Base-by-base conservation (phyloP, 1,284 basidiomycete genomes). In the Leccinum huronense region DNA sequence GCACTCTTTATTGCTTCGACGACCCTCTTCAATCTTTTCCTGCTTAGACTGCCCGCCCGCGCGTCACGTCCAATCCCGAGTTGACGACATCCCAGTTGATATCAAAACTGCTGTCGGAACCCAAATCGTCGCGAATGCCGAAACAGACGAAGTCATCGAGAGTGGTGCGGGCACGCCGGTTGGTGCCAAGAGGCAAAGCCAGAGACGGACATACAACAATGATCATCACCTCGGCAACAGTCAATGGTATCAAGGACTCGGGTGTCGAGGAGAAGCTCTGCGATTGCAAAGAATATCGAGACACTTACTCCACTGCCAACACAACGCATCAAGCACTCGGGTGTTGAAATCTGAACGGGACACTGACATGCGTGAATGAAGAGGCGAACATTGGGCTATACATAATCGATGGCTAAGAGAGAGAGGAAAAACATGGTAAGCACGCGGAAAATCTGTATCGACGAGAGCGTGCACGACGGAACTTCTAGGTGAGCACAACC, bases 181-280 rank as follows among this genome's bases (percentile, higher is more conserved):
- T 0, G 66, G 69, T 7, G 79, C 75, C 54, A 86, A 85, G 70
- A 79, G 89, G 60, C 84, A 88, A 51, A 92, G 90, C 70, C 79
- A 82, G 68, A 80, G 90, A 51, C 80, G 23, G 79, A 61, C 84
- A 89, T 66, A 91, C 90, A 0, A 73, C 90, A 30, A 75, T 85
- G 67, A 90, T 85, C 23, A 27, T 27, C 66, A 89, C 86, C 0
- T 84, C 85, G 3, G 86, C 84, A 6, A 87, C 86, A 1, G 83
- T 83, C 34, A 83, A 77, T 62, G 78, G 87, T n/a, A 77, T 86
- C 51, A 86, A 86, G 23, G 23, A 27, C 23, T 27, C 23, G 67
- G 82, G 87, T 66, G 86, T 84, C 3, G 82, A 88, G 69, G 82
- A 85, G 68, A 85, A 85, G 67, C 86, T 86, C 87, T 2, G 72